Evolutionary conservation across 2,329 filamentous ascomycete species (phyloP).

Genomic region (Ophiocordyceps polyrhachis-furcata): DNA sequence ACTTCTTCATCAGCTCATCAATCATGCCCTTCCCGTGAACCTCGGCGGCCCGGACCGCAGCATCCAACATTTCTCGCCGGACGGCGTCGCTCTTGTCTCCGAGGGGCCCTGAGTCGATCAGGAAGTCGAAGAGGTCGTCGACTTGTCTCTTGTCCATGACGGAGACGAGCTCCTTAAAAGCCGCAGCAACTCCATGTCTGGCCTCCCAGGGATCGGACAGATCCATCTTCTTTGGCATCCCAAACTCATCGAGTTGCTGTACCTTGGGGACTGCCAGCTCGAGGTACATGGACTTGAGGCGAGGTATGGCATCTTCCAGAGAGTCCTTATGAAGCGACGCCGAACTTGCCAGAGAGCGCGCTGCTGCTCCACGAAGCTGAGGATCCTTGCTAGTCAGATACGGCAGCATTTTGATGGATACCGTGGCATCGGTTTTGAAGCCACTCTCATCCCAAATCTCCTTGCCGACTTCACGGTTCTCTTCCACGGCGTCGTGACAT

Average conservation of each 20-base stretch:
- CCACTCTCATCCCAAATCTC: slow-evolving; percentile 94
- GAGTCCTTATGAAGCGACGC: slow-evolving; percentile 40
- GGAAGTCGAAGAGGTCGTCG: slow-evolving; percentile 62
- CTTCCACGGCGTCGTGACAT: slow-evolving; percentile 74
- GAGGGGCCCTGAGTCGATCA: slow-evolving; percentile 75
- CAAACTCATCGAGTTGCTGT: slow-evolving; percentile 77
- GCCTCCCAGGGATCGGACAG: slow-evolving; percentile 79
- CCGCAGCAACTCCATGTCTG: slow-evolving; percentile 71
- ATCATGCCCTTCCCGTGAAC: slow-evolving; percentile 65
- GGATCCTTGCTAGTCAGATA: slow-evolving; percentile 67
- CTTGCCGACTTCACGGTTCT: slow-evolving; percentile 65
- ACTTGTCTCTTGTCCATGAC: slow-evolving; percentile 51
- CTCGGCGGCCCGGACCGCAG: slow-evolving; percentile 65
- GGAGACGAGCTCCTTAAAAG: slow-evolving; percentile 65
- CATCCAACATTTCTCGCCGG: slow-evolving; percentile 78
- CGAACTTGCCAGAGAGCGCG: slow-evolving; percentile 62
- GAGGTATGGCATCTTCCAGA: slow-evolving; percentile 42
- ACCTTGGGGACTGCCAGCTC: slow-evolving; percentile 67
- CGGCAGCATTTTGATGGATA: slow-evolving; percentile 49
- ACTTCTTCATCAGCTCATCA: slow-evolving; percentile 79
- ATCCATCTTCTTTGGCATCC: slow-evolving; percentile 83
- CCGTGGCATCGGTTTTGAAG: slow-evolving; percentile 47
- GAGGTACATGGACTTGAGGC: slow-evolving; percentile 52
- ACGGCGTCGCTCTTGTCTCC: slow-evolving; percentile 64
- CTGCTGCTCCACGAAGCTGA: slow-evolving; percentile 68